Evolutionary conservation across 176 grass and related monocot species (phyloP), one percentile per base, ranked within the genome.

Genomic region (Avena eriantha): DNA sequence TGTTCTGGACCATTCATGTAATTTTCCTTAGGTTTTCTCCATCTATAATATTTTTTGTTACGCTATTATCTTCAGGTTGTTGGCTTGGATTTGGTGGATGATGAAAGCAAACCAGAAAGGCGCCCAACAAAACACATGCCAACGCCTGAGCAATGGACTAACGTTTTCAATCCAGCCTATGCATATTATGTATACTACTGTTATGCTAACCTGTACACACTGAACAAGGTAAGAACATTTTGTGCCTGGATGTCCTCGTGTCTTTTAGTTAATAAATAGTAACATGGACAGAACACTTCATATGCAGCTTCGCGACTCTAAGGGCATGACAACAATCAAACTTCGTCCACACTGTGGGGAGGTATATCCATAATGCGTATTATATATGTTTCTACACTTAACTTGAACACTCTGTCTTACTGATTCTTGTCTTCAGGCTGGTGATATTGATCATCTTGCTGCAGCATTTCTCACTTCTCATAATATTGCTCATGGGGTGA

Each of bases 31-130:
- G 31, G 8, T n/a, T 68, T 57, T 56, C 49, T 57, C 4, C 16
- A 67, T 16, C 61, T 4, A 80, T 63, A 23, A 8, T 13, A 29
- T 53, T 29, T 63, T 47, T 68, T 59, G 15, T 59, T 39, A 19
- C 81, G 3, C 46, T 79, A 12, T 72, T 72, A 79, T 61, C 51
- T 85, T 87, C 89, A 98, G 95, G 91, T 98, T 51, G 93, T 98
- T 29, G 95, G 95, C 36, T 89, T 98, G 78, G 95, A 98, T 93
- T 93, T 98, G 91, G 95, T 98, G 80, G 95, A 98, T 90, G 95
- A 98, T 93, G 95, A 98, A 91, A 98, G 95, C 90, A 98, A 98
- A 90, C 93, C 95, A 64, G 95, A 98, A 88, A 98, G 95, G 61
- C 89, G 93, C 10, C 95, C 93, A 78, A 98, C 95, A 48, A 98